A percentile compares a stretch with the other conserved stretches of the same genome.
phyloP scores from a whole-genome alignment of 23 red algal genomes.

The Gracilariopsis chorda region DNA sequence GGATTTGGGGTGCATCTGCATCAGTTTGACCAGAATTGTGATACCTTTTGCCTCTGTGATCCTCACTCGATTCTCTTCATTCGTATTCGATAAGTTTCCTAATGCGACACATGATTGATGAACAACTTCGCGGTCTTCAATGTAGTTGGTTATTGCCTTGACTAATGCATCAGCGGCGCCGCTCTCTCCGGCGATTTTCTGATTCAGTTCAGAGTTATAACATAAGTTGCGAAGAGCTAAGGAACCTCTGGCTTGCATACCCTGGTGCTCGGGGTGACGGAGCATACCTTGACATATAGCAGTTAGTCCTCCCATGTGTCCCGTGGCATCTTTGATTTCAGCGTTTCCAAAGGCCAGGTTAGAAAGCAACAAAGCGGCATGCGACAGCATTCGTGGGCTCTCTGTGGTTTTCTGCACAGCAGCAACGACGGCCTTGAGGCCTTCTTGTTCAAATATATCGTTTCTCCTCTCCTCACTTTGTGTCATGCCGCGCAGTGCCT shows the following conservation, averaged over 20 bases:
- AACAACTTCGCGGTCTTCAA: conserved; percentile 62
- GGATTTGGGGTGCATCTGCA: conserved; percentile 44
- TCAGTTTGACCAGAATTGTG: conserved; percentile 31
- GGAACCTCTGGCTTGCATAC: conserved; percentile 58
- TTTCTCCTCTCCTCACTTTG: conserved; percentile 49
- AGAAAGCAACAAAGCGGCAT: conserved; percentile 60
- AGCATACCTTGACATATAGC: conserved; percentile 65
- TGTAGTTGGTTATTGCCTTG: conserved; percentile 16
- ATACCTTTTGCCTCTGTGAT: conserved; percentile 43
- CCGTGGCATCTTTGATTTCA: conserved; percentile 53
- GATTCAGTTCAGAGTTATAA: conserved; percentile 51
- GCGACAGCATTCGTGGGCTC: conserved; percentile 18
- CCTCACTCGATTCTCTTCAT: conserved; percentile 39
- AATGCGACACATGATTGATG: conserved; percentile 77
- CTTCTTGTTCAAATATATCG: conserved; percentile 35
- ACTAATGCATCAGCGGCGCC: conserved; percentile 39
- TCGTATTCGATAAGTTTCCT: conserved; percentile 65
- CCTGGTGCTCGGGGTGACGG: conserved; percentile 41
- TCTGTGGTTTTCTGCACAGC: background rate
- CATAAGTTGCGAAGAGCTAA: conserved; percentile 70
- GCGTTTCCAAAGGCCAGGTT: conserved; percentile 65
- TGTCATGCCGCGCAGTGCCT: conserved; percentile 54
- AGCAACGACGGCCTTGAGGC: conserved; percentile 43
- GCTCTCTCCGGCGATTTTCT: conserved; percentile 29
- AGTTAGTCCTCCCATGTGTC: conserved; percentile 44